Evolutionary conservation across 1,139 yeast genomes (phyloP).

Genomic region (Lizanozyma gosingica): DNA sequence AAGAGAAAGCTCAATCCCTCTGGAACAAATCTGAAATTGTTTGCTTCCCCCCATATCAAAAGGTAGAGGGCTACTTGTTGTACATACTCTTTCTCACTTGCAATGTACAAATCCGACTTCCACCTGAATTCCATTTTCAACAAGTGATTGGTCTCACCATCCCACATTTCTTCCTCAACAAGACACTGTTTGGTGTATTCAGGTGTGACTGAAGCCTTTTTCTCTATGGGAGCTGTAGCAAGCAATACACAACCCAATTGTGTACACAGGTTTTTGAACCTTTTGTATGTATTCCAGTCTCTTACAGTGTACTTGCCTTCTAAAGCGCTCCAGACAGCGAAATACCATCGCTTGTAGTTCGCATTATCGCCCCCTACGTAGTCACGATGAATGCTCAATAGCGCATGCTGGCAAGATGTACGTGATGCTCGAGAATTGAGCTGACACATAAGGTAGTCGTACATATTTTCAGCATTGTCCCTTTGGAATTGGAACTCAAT

Average conservation of each 20-base stretch:
- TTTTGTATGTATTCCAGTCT: background rate
- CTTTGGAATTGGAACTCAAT: conserved; percentile 24
- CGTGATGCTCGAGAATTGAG: conserved; percentile 34
- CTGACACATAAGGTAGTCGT: conserved; percentile 29
- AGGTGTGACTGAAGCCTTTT: too few relatives aligned
- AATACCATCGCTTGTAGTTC: conserved; percentile 35
- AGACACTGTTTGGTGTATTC: too few relatives aligned
- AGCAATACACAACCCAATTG: background rate
- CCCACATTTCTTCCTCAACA: background rate
- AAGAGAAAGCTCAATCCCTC: conserved; percentile 34
- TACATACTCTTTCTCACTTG: conserved; percentile 15
- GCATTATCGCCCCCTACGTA: conserved; percentile 34
- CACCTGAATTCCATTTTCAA: conserved; percentile 15
- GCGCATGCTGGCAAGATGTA: conserved; percentile 25
- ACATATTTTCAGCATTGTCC: conserved; percentile 28
- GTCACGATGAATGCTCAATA: conserved; percentile 30
- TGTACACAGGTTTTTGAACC: background rate
- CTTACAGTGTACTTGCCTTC: conserved; percentile 8
- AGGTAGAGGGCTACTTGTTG: conserved; percentile 26
- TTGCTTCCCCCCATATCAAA: conserved; percentile 39
- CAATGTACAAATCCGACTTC: conserved; percentile 14
- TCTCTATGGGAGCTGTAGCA: background rate
- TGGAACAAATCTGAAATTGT: conserved; percentile 33
- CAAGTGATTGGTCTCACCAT: conserved; percentile 6
- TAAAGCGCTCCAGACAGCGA: conserved; percentile 30